Conservation (phyloP, 352 stramenopile genomes). For the Blastocystis sp. region DNA sequence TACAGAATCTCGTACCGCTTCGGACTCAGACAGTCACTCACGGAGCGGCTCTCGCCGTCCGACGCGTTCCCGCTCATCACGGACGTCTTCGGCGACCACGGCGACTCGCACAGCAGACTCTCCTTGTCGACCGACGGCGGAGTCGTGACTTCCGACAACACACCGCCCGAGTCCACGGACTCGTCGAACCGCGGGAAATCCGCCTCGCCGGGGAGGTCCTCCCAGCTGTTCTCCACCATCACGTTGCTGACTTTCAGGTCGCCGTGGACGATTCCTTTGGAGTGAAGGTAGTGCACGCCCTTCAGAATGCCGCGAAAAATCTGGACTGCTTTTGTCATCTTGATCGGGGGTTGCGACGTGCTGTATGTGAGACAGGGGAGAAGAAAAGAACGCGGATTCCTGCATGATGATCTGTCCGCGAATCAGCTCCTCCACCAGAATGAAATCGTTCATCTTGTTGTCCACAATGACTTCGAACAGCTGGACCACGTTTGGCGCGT, state of each 20-base stretch:
- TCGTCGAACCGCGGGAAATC: neutral
- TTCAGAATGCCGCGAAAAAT: constrained; percentile 75
- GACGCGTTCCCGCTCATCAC: neutral
- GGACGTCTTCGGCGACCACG: constrained; percentile 25
- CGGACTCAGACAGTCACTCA: neutral
- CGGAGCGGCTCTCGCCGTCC: neutral
- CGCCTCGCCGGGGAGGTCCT: constrained; percentile 2
- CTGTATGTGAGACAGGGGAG: neutral
- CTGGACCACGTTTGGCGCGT: constrained; percentile 82
- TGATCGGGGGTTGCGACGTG: constrained; percentile 31
- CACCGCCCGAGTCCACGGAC: neutral
- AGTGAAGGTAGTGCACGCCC: constrained; percentile 91
- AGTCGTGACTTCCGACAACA: neutral
- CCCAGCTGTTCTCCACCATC: constrained; percentile 75
- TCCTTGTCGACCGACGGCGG: neutral
- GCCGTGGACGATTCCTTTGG: constrained; percentile 88
- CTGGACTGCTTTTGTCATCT: constrained; percentile 38
- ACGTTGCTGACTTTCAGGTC: constrained; percentile 92
- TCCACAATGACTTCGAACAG: constrained; percentile 85
- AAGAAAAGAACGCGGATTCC: constrained; percentile 12
- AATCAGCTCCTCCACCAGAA: constrained; percentile 56
- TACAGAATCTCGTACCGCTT: neutral
- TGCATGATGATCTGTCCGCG: constrained; percentile 54
- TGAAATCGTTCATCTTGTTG: constrained; percentile 68
- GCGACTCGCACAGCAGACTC: constrained; percentile 15